Percentiles rank a stretch among this genome's conserved stretches.
Evolutionary conservation across 1,284 basidiomycete species (phyloP).

Genomic region (Boletus holoroseus): DNA sequence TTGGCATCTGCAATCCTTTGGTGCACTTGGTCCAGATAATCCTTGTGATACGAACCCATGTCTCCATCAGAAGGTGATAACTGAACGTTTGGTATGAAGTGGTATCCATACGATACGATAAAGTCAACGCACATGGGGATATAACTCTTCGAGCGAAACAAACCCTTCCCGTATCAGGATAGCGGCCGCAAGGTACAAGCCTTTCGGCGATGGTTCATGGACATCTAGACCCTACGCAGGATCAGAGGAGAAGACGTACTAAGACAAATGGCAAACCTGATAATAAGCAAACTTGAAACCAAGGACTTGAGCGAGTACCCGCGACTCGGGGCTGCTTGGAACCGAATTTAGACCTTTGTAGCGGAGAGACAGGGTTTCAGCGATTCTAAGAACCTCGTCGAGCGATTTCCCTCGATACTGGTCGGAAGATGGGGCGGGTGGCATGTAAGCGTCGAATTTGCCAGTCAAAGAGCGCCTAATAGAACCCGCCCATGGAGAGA

Average conservation of each 20-base stretch:
- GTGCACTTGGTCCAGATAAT: constrained; percentile 65
- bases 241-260: constrained; percentile 15
- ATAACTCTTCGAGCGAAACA: constrained; percentile 79
- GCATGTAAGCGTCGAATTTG: constrained; percentile 33
- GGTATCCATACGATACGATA: not conserved
- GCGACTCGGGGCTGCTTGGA: constrained; percentile 36
- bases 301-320: constrained; percentile 83
- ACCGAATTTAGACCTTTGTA: constrained; percentile 15
- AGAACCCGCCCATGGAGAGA: constrained; percentile 73
- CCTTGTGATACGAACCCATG: constrained; percentile 63
- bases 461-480: constrained; percentile 32
- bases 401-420: constrained; percentile 55
- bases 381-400: constrained; percentile 58
- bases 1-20: constrained; percentile 63
- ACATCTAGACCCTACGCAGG: constrained; percentile 48
- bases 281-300: constrained; percentile 96
- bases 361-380: constrained; percentile 35
- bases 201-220: constrained; percentile 59
- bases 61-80: constrained; percentile 70
- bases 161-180: constrained; percentile 86
- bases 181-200: constrained; percentile 79
- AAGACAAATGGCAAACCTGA: constrained; percentile 48
- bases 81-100: constrained; percentile 36
- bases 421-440: constrained; percentile 37
- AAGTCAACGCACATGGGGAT: constrained; percentile 66